phyloP scores from a whole-genome alignment of 2,329 filamentous ascomycete genomes.

The Chalaropsis ovoidea region DNA sequence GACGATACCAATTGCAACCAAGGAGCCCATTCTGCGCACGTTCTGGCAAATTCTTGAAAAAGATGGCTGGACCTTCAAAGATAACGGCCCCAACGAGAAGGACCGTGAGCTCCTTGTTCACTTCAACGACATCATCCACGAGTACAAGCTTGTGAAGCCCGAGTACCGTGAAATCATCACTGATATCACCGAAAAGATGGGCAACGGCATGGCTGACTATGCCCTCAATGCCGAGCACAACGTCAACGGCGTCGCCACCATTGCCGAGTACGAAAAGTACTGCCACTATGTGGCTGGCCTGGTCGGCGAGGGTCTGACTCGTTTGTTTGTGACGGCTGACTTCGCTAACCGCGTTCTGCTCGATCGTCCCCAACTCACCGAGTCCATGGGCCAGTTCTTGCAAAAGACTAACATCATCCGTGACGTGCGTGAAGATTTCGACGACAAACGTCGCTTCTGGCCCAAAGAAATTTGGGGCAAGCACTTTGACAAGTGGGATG shows the following conservation, averaged over 20 bases:
- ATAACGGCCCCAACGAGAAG: conserved; percentile 84
- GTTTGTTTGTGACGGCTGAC: conserved; percentile 75
- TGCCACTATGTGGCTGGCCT: conserved; percentile 98
- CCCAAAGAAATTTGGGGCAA: conserved; percentile 96
- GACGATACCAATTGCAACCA: conserved; percentile 69
- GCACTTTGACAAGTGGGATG: conserved; percentile 79
- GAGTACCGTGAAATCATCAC: conserved; percentile 78
- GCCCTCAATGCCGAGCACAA: conserved; percentile 73
- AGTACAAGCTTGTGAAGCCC: conserved; percentile 81
- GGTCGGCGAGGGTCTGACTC: conserved; percentile 88
- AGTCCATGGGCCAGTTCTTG: conserved; percentile 94
- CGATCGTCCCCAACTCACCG: conserved; percentile 67
- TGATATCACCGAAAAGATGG: conserved; percentile 91
- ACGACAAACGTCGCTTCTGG: conserved; percentile 85
- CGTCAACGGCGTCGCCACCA: conserved; percentile 65
- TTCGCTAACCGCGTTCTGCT: conserved; percentile 79
- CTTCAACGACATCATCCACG: conserved; percentile 75
- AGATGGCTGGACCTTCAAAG: conserved; percentile 84
- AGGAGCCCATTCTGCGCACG: conserved; percentile 73
- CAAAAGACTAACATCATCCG: conserved; percentile 99
- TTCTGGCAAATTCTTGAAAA: conserved; percentile 70
- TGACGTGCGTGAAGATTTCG: conserved; percentile 80
- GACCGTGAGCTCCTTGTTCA: conserved; percentile 85
- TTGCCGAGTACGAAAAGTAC: conserved; percentile 89
- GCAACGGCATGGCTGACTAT: conserved; percentile 97